Conservation (phyloP, 371 early-diverging fungal species). For the Saksenaea vasiformis region DNA sequence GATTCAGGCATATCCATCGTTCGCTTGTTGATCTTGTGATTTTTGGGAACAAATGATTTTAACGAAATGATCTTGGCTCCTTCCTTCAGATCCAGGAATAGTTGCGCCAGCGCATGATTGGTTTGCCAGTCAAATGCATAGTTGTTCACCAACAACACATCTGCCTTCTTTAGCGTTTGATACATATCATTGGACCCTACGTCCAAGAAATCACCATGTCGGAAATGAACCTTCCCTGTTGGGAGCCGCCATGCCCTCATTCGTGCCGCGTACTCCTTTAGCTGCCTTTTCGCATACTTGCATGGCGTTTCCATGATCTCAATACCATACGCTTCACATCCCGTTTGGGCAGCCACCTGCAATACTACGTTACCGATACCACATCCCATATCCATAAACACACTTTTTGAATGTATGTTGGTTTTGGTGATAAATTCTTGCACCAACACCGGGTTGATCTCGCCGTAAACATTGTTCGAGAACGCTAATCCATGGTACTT, state of each 20-base stretch:
- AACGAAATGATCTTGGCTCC: slow-evolving; percentile 85
- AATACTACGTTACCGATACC: slow-evolving; percentile 96
- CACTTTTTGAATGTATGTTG: slow-evolving; percentile 62
- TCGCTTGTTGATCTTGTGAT: slow-evolving; percentile 76
- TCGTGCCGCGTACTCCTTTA: slow-evolving; percentile 81
- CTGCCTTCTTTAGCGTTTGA: slow-evolving; percentile 75
- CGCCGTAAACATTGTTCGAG: slow-evolving; percentile 95
- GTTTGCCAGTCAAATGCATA: slow-evolving; percentile 87
- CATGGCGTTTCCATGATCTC: slow-evolving; percentile 93
- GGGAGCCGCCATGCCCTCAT: slow-evolving; percentile 74
- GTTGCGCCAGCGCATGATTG: slow-evolving; percentile 80
- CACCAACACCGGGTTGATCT: slow-evolving; percentile 85
- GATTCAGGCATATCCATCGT: slow-evolving; percentile 82
- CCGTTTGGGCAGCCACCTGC: slow-evolving; percentile 90
- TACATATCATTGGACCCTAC: slow-evolving; percentile 55
- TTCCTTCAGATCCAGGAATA: slow-evolving; percentile 90
- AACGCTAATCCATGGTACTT: slow-evolving; percentile 61
- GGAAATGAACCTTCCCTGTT: slow-evolving; percentile 66
- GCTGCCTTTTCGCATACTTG: slow-evolving; percentile 76
- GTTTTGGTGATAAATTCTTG: slow-evolving; percentile 80
- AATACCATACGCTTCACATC: slow-evolving; percentile 85
- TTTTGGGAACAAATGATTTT: slow-evolving; percentile 79
- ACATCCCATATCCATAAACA: slow-evolving; percentile 93
- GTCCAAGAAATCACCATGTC: slow-evolving; percentile 79
- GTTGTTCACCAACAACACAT: slow-evolving; percentile 93